Base-by-base conservation (phyloP, 305 asterid species). In the Plantago lanceolata region DNA sequence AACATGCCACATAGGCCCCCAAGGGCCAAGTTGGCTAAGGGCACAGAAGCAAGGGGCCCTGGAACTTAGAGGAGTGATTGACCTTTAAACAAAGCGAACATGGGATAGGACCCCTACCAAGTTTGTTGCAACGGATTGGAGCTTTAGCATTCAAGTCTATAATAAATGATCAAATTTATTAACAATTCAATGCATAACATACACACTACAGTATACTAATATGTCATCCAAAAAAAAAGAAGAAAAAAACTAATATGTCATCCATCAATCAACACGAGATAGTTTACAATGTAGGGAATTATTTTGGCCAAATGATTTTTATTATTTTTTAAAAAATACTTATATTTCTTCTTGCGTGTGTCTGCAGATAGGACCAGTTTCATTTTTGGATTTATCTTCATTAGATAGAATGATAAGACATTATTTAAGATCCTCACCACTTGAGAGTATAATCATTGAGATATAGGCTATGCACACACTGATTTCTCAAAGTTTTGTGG, bases 21-120 rank as follows among this genome's bases (percentile, higher is more conserved):
- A n/a, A 24, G 28, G 28, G 28, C 28, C 28, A 24, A 24, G 28
- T 19, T 51, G 37, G 44, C 13, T 37, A 37, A 37, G 14, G 44
- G 13, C 13, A 0, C 8, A 0, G 44, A 14, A 14, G 0, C 44
- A 37, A 37, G 44, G 44, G 44, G 1, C 44, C 44, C 44, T 37
- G 7, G 19, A 47, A 29, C 26, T 17, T n/a, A 3, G 35, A 54
- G 15, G 19, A 54, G 37, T 60, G 19, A 63, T 9, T 51, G 12
- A 63, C 28, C 1, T 14, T 2, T 15, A 19, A 19, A 28, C 13
- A 20, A 14, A 4, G 1, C 43, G 40, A 59, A 60, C 65, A 45
- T n/a, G 65, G 26, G 20, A 59, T 2, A 59, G 80, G 80, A 67
- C 77, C 77, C 70, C 60, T 28, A 49, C 55, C 6, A 68, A 70